Base-by-base conservation (phyloP, 352 stramenopile genomes). In the Phytophthora chlamydospora region DNA sequence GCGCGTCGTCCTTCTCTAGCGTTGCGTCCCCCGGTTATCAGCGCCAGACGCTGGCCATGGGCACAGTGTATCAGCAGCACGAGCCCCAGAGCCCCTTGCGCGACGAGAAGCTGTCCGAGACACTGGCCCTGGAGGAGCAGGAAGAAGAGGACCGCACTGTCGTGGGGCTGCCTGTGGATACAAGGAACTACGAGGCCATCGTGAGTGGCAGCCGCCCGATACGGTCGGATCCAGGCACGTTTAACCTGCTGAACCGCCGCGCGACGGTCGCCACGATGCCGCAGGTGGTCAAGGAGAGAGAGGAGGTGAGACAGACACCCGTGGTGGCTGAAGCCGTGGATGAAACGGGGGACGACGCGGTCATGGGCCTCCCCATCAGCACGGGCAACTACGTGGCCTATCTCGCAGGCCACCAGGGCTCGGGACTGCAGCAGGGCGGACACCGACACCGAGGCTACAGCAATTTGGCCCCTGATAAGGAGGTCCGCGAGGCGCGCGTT, bases 351-450 rank as follows among this genome's bases (percentile, higher is more conserved):
- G 71, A 76, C 6, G 73, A 85, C 46, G 73, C 77, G 0, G 80
- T 89, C 31, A 69, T 85, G 38, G 80, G 77, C 4, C 64, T 89
- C n/a, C 80, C 80, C 6, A 82, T 87, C 39, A 85, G 53, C 40
- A 85, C 80, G 42, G 68, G 80, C 19, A 87, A 89, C 56, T 89
- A 87, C 49, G 62, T 73, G 44, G 73, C 75, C 11, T 76, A 76
- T 57, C 62, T 76, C 49, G 73, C 66, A 51, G 69, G 66, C 13
- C 24, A 77, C 16, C 51, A 71, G 33, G 44, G 41, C 47, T 65
- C 65, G 24, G 60, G 55, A 12, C 7, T 75, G 2, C 58, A 74
- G 24, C 64, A 71, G 21, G 67, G 61, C 35, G 73, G 62, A 42
- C 66, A 67, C 34, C 63, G 78, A 12, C 46, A 75, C 39, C 62